Base-by-base conservation (phyloP, 2,329 filamentous ascomycete species). In the Huntiella abstrusa region DNA sequence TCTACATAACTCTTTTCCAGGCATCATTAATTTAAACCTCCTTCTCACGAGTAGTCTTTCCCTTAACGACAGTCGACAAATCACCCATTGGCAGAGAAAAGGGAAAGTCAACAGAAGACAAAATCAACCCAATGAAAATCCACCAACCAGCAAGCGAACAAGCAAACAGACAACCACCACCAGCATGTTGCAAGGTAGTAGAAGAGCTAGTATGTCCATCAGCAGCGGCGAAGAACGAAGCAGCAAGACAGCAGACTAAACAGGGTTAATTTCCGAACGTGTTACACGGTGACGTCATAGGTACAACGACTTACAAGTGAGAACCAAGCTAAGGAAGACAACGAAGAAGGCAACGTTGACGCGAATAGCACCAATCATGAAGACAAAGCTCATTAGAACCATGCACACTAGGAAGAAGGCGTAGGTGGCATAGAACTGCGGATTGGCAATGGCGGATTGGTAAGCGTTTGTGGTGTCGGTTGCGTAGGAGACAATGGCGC, bases 341-440 rank as follows among this genome's bases (percentile, higher is more conserved):
- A 70, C 52, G 51, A 75, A 67, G 57, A 79, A 79, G 53, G 73
- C 62, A 4, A 79, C 44, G 54, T 83, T 83, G 13, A 77, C 82
- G 28, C 78, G 71, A 7, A 80, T 62, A 5, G 75, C 67, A 55
- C 74, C 76, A 53, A 83, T 64, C 36, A 77, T 59, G 60, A 71
- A 81, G 49, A 81, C 56, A 40, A 76, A 58, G 57, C 69, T 74
- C 17, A 81, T 59, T 5, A 80, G 55, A 1, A 63, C 69, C 75
- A 80, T 80, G 51, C 66, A 64, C 41, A 81, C 54, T 41, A 75
- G 64, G 60, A 78, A 73, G 62, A 78, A 80, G 32, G 60, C 62
- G 46, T 69, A 68, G 8, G 64, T 66, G 5, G 67, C 61, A 17
- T 64, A 66, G 56, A 71, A 74, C 4, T 62, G 63, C 1, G 59